Evolutionary conservation across 257 asterid species (phyloP), one percentile per base, ranked within the genome.

Genomic region (Solanum corneliomulleri): DNA sequence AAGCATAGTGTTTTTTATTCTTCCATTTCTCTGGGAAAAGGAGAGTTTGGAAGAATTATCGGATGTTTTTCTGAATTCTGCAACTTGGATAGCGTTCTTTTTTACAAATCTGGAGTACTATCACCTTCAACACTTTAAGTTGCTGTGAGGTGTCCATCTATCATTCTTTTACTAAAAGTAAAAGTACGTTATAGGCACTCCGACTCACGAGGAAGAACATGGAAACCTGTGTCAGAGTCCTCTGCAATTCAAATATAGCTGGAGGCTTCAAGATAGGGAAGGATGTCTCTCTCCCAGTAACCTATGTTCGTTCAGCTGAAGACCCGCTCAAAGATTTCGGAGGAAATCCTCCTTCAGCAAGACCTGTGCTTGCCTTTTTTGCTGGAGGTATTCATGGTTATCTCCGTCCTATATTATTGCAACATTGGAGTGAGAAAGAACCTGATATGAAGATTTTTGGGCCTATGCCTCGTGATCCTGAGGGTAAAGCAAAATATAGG

Each of bases 311-410:
- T 71, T 90, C 92, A 13, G 72, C 92, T 7, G 91, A 91, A 88
- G 87, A 91, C 81, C 96, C 96, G 29, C 69, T 41, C 41, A 90
- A 88, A 83, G 92, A 93, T 88, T 74, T 89, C 18, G 95, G 91
- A 84, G 94, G 95, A 71, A 89, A 88, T 44, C 90, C 91, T 70
- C 90, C 91, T 83, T 90, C 93, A 21, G 80, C 90, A 31, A 89
- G 93, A 83, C 88, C 88, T 68, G 87, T 90, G 75, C 88, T 94
- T 56, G 95, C 93, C 70, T 94, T 94, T 91, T 94, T 92, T 68
- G 95, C 97, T 68, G 97, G 97, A 33, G 91, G 95, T 6, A 87
- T 92, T 92, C 97, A 94, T 47, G 97, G 97, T 81, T 88, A 91
- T 66, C 92, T 94, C 47, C 95, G 96, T 18, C 96, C 94, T 8